Base-by-base conservation (phyloP, 83 land plant species). In the Picea abies region DNA sequence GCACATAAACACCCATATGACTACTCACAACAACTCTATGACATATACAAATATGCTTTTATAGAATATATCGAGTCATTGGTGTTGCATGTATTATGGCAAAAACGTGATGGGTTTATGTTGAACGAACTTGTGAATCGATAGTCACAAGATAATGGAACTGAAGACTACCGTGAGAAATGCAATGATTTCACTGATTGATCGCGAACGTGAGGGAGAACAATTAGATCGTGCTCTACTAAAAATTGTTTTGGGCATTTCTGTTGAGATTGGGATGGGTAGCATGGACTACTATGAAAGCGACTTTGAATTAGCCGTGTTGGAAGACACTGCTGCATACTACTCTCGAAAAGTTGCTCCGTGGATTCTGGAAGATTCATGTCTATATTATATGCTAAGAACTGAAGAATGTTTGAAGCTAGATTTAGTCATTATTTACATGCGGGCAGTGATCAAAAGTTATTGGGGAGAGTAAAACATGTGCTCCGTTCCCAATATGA, bases 151-250 rank as follows among this genome's bases (percentile, higher is more conserved):
- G 37, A 35, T 35, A 91, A 91, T 80, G 32, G 35, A 35, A 35
- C 37, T 35, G 4, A 35, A 35, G 37, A 35, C 37, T 35, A 35
- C 37, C 37, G 37, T 35, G 4, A 35, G 37, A 35, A 35, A 35
- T 35, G 37, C 37, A 35, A 4, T 35, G 37, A 35, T 29, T 29
- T 29, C 32, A 29, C 32, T 86, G 96, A 92, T 97, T 87, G 96
- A 97, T 85, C 89, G 95, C 82, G 99, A 97, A 79, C 91, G 98
- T 3, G 98, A 95, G 63, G 99, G 99, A 44, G 97, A 94, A 80
- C 99, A 95, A 86, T 92, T 97, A 56, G 96, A 95, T 79, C 76
- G 96, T 60, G 94, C 93, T 11, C 78, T 94, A 35, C 78, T 97
- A 85, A 97, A 95, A 92, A 95, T 94, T 85, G 93, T 94, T 12